phyloP scores from a whole-genome alignment of 148 eudicot genomes.

The Cornus suecica region DNA sequence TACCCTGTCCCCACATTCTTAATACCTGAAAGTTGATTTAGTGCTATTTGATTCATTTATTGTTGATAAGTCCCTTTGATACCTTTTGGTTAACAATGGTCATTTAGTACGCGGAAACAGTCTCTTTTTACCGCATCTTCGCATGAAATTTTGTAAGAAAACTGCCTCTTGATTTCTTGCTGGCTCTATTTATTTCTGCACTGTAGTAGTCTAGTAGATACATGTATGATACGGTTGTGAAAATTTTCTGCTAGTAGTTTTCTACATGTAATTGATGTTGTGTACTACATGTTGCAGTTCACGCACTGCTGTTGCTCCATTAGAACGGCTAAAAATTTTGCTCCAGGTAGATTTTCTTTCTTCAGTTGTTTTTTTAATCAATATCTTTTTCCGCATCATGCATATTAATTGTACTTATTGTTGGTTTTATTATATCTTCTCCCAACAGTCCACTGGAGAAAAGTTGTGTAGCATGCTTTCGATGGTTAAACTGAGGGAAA shows the following conservation, averaged over 20 bases:
- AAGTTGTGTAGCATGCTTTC: background rate
- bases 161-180: conserved; percentile 9
- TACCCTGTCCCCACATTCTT: too few relatives aligned
- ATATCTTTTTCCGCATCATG: background rate
- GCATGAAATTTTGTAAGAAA: background rate
- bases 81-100: background rate
- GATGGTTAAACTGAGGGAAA: background rate
- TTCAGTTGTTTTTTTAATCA: background rate
- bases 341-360: conserved; percentile 56
- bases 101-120: background rate
- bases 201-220: background rate
- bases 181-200: background rate
- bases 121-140: too few relatives aligned
- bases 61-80: too few relatives aligned
- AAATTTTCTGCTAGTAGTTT: background rate
- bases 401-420: background rate
- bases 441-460: background rate
- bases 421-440: background rate
- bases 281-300: conserved; percentile 48
- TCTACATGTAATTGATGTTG: conserved; percentile 1
- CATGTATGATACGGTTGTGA: background rate
- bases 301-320: conserved; percentile 91
- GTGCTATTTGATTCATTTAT: too few relatives aligned
- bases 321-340: conserved; percentile 76
- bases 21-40: too few relatives aligned